A percentile compares a stretch with the other conserved stretches of the same genome.
These are phyloP conservation scores for Laburnicola sp. DNA, from an alignment of 2,329 filamentous ascomycete genomes.

Conservation along the genomic window DNA sequence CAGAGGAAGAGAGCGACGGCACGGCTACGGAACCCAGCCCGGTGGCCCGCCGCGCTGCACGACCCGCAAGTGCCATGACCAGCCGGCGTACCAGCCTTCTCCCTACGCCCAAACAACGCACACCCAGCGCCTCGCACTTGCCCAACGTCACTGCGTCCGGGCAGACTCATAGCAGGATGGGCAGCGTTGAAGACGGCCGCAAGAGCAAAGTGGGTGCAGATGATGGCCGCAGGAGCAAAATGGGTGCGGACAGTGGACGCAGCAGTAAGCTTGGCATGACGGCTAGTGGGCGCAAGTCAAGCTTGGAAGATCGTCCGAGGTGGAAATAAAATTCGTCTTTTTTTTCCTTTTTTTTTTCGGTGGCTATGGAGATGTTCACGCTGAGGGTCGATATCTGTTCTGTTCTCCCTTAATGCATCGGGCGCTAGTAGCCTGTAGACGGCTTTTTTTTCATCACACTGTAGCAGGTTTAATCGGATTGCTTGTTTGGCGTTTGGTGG, in stretches of 20 bases:
- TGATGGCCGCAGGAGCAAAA: slow-evolving; percentile 1
- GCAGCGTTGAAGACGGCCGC: slow-evolving; percentile 28
- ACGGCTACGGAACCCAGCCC: slow-evolving; percentile 35
- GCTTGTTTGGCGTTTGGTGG: no score
- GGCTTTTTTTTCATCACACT: no score
- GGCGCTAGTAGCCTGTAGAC: no score
- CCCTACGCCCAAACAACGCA: slow-evolving; percentile 33
- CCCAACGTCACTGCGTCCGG: slow-evolving; percentile 20
- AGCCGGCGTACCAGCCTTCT: slow-evolving; percentile 37
- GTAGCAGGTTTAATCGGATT: no score
- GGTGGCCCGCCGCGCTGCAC: slow-evolving; percentile 27
- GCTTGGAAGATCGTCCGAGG: slow-evolving; percentile 22
- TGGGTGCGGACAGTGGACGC: no score
- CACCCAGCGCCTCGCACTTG: slow-evolving; percentile 24
- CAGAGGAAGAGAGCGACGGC: slow-evolving; percentile 24
- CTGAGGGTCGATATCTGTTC: no score
- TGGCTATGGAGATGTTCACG: no score
- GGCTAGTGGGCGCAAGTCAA: slow-evolving; percentile 20
- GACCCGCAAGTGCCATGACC: slow-evolving; percentile 36
- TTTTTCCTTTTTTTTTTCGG: no score
- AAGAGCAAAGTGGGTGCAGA: slow-evolving; percentile 21
- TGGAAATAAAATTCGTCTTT: slow-evolving; percentile 29
- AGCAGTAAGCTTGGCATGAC: no score
- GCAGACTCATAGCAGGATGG: slow-evolving; percentile 15
- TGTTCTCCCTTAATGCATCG: no score